Evolutionary conservation across 768 basidiomycete genomes (phyloP).

Genomic region (Sporobolomyces phaffii): DNA sequence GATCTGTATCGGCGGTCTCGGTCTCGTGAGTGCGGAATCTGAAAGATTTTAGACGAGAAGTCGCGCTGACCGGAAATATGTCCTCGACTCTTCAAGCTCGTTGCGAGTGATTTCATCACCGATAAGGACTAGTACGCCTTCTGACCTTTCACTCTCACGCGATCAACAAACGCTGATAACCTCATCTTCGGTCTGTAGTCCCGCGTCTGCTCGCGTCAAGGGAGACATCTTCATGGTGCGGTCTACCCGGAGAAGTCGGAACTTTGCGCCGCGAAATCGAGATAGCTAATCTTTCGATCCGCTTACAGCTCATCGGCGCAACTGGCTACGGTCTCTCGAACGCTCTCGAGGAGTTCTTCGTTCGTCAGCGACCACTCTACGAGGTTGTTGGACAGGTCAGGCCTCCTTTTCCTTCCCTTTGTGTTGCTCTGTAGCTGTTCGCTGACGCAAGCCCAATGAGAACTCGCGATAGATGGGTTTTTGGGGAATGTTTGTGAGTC

Average conservation of each 20-base stretch:
- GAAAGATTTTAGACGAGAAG: neutral
- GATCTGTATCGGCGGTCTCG: slow-evolving; percentile 41
- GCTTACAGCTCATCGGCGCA: slow-evolving; percentile 35
- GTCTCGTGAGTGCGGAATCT: slow-evolving; percentile 8
- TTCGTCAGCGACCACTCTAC: slow-evolving; percentile 40
- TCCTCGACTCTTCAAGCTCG: slow-evolving; percentile 8
- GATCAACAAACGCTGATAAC: neutral
- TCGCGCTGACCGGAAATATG: neutral
- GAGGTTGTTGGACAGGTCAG: slow-evolving; percentile 40
- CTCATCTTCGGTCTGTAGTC: neutral
- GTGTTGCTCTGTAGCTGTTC: neutral
- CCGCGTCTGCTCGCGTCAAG: slow-evolving; percentile 18
- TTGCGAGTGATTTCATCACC: slow-evolving; percentile 38
- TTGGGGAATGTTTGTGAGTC: slow-evolving; percentile 34
- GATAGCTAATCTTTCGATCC: too few species aligned
- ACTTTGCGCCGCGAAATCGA: too few species aligned
- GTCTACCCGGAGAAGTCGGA: too few species aligned
- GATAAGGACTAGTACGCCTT: slow-evolving; percentile 33
- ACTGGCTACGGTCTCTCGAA: slow-evolving; percentile 38
- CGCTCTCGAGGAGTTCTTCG: slow-evolving; percentile 41
- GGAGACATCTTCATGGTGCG: slow-evolving; percentile 38
- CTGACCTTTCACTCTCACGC: too few species aligned
- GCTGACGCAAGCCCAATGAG: too few species aligned
- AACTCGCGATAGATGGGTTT: slow-evolving; percentile 38
- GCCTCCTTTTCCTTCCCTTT: neutral